Evolutionary conservation across 2,329 filamentous ascomycete species (phyloP).

Genomic region (Sarocladiaceae sp.): DNA sequence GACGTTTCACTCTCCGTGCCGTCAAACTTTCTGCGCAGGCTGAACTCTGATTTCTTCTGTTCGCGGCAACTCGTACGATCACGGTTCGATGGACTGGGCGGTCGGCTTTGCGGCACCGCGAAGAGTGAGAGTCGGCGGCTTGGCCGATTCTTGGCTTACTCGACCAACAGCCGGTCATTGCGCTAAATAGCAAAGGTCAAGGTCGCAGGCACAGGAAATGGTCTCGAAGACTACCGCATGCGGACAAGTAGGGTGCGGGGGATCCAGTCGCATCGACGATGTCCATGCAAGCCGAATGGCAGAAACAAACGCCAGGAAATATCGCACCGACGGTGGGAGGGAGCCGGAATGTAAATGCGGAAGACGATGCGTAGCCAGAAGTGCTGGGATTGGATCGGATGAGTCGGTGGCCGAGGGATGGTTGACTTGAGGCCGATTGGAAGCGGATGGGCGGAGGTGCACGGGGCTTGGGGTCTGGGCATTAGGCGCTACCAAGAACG

Average conservation of each 20-base stretch:
- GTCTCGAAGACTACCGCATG: not conserved
- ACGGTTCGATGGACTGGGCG: too few relatives aligned
- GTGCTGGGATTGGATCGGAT: constrained; percentile 1
- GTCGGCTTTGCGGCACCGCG: constrained; percentile 2
- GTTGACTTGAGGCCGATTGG: not conserved
- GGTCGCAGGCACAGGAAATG: not conserved
- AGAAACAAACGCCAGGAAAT: not conserved
- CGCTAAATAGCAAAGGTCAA: not conserved
- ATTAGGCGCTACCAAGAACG: not conserved
- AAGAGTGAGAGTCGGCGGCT: not conserved
- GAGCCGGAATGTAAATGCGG: not conserved
- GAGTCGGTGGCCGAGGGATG: not conserved
- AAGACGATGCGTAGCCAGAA: not conserved
- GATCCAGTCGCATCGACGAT: not conserved
- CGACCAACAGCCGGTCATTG: not conserved
- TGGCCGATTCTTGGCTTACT: not conserved
- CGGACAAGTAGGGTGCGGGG: too few relatives aligned
- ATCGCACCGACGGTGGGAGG: not conserved
- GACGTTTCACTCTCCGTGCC: too few relatives aligned
- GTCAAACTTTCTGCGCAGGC: too few relatives aligned
- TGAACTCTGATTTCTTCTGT: too few relatives aligned
- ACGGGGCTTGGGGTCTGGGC: not conserved
- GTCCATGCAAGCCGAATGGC: not conserved
- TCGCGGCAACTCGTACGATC: too few relatives aligned
- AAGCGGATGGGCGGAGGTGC: not conserved